These are phyloP conservation scores for Nepenthes alata DNA, from an alignment of 179 eudicot genomes.

Conservation along the genomic window DNA sequence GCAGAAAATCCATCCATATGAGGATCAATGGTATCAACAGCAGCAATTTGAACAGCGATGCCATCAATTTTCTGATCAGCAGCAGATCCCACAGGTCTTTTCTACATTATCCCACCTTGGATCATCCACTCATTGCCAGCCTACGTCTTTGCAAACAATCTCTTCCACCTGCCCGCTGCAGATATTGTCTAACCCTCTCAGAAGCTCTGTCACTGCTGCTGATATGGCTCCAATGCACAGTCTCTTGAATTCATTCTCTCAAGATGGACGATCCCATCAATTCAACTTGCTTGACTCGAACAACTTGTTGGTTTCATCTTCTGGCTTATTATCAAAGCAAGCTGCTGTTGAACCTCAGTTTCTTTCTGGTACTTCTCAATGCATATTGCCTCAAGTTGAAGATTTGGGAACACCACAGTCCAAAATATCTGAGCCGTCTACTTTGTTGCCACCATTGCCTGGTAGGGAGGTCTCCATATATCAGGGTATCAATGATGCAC, in stretches of 20 bases:
- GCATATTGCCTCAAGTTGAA: constrained; percentile 26
- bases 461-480: constrained; percentile 43
- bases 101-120: constrained; percentile 27
- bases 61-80: constrained; percentile 14
- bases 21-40: not conserved
- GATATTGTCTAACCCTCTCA: constrained; percentile 27
- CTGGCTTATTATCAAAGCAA: constrained; percentile 39
- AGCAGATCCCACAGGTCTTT: constrained; percentile 16
- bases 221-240: constrained; percentile 28
- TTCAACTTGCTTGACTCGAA: constrained; percentile 27
- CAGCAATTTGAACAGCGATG: constrained; percentile 12
- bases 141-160: constrained; percentile 27
- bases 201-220: constrained; percentile 17
- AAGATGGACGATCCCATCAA: constrained; percentile 36
- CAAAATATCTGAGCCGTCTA: constrained; percentile 15
- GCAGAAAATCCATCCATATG: constrained; percentile 9
- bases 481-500: constrained; percentile 28
- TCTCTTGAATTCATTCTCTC: constrained; percentile 35
- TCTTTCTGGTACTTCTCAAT: constrained; percentile 16
- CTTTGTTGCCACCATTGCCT: constrained; percentile 47
- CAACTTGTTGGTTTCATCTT: constrained; percentile 28
- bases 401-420: constrained; percentile 22
- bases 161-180: constrained; percentile 34
- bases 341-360: constrained; percentile 22
- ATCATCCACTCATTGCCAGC: constrained; percentile 27